These are phyloP conservation scores for Hydnomerulius pinastri DNA, from an alignment of 768 basidiomycete genomes.

Conservation along the genomic window DNA sequence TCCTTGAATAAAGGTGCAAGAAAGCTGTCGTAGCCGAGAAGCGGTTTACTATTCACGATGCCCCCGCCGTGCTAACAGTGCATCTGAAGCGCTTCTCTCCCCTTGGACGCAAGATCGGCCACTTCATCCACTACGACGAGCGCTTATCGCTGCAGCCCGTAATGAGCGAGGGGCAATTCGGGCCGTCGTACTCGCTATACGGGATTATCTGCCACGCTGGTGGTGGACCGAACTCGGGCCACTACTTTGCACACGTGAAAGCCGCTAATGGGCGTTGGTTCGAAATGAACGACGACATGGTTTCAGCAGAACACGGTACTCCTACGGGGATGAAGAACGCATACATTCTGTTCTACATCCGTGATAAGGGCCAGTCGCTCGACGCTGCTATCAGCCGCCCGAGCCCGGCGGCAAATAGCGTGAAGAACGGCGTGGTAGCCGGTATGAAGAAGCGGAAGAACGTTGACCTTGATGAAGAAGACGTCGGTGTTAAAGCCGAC, in stretches of 20 bases:
- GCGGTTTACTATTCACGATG: slow-evolving; percentile 83
- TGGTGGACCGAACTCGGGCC: slow-evolving; percentile 90
- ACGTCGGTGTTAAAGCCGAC: slow-evolving; percentile 50
- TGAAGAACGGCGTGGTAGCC: slow-evolving; percentile 44
- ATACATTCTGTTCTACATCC: slow-evolving; percentile 92
- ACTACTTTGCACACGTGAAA: slow-evolving; percentile 89
- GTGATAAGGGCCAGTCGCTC: slow-evolving; percentile 73
- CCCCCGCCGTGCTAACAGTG: slow-evolving; percentile 85
- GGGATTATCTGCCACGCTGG: slow-evolving; percentile 94
- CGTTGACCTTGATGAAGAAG: slow-evolving; percentile 47
- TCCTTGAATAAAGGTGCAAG: slow-evolving; percentile 70
- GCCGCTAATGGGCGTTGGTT: slow-evolving; percentile 72
- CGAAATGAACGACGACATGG: slow-evolving; percentile 92
- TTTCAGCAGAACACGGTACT: slow-evolving; percentile 42
- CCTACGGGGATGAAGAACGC: slow-evolving; percentile 76
- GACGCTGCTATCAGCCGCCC: slow-evolving; percentile 54
- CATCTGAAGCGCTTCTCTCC: slow-evolving; percentile 96
- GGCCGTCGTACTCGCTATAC: slow-evolving; percentile 83
- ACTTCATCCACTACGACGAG: slow-evolving; percentile 78
- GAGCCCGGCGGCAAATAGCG: slow-evolving; percentile 15
- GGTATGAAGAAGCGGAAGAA: slow-evolving; percentile 51
- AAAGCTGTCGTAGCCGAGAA: slow-evolving; percentile 89
- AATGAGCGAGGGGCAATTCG: slow-evolving; percentile 82
- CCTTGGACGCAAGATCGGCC: slow-evolving; percentile 82
- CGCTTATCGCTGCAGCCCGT: slow-evolving; percentile 67